A percentile compares a stretch with the other conserved stretches of the same genome.
phyloP scores from a whole-genome alignment of 176 grass and related monocot species.

The Triticum urartu region DNA sequence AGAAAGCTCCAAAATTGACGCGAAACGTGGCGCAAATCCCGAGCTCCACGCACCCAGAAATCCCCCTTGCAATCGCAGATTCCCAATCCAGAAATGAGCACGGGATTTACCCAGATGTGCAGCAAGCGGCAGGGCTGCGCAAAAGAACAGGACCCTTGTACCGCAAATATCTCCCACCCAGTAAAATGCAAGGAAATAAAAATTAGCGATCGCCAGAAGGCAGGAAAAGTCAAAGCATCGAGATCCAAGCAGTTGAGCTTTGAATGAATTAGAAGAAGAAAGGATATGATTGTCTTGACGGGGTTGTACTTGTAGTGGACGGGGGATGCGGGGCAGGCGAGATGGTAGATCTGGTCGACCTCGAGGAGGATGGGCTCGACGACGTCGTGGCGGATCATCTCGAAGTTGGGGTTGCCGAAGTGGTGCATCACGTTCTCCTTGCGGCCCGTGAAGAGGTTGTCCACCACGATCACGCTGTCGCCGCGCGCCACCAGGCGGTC shows the following conservation, averaged over 20 bases:
- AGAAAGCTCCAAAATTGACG: conserved; percentile 38
- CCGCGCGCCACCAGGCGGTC: conserved; percentile 77
- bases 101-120: conserved; percentile 12
- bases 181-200: neutral
- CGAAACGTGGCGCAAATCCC: conserved; percentile 40
- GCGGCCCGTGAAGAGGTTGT: conserved; percentile 93
- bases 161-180: neutral
- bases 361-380: conserved; percentile 94
- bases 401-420: conserved; percentile 77
- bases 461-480: conserved; percentile 90
- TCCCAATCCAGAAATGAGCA: conserved; percentile 18
- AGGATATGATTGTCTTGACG: conserved; percentile 99
- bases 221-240: neutral
- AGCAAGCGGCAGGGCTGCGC: neutral
- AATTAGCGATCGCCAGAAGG: neutral
- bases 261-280: conserved; percentile 10
- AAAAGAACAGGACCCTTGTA: neutral
- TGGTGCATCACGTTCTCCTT: conserved; percentile 96
- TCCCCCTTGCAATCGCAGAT: conserved; percentile 14
- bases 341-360: conserved; percentile 99
- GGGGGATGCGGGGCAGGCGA: conserved; percentile 88
- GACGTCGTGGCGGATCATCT: conserved; percentile 98
- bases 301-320: conserved; percentile 99
- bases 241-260: neutral
- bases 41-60: conserved; percentile 26